These are phyloP conservation scores for Daphne laureola DNA, from an alignment of 441 rosid genomes.

Conservation along the genomic window DNA sequence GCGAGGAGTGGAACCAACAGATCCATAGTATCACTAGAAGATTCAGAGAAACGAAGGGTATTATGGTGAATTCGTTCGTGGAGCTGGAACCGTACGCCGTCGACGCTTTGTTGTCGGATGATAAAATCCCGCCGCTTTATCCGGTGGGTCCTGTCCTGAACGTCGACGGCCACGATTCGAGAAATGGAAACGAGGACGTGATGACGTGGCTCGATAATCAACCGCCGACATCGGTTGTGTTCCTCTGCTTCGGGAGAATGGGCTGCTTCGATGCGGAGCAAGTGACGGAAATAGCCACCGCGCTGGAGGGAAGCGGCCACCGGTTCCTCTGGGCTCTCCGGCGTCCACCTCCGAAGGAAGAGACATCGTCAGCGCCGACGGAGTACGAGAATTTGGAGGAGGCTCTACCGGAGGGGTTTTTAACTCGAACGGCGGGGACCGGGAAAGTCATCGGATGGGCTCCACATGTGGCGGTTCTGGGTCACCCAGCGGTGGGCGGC, in stretches of 20 bases:
- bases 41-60: slow-evolving; percentile 27
- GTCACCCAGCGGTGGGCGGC: slow-evolving; percentile 33
- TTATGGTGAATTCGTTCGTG: slow-evolving; percentile 34
- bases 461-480: slow-evolving; percentile 26
- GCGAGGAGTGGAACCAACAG: neutral
- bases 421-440: slow-evolving; percentile 18
- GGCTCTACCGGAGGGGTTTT: slow-evolving; percentile 36
- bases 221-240: slow-evolving; percentile 29
- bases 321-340: slow-evolving; percentile 59
- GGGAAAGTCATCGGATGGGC: slow-evolving; percentile 16
- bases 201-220: slow-evolving; percentile 46
- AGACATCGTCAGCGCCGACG: neutral
- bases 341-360: slow-evolving; percentile 5
- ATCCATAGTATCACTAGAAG: neutral
- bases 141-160: slow-evolving; percentile 47
- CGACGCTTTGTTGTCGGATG: slow-evolving; percentile 6
- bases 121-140: neutral
- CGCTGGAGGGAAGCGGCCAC: slow-evolving; percentile 27
- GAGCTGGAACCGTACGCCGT: slow-evolving; percentile 36
- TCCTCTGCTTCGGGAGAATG: slow-evolving; percentile 30
- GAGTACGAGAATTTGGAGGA: slow-evolving; percentile 18
- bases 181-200: neutral
- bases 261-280: slow-evolving; percentile 41
- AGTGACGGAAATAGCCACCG: slow-evolving; percentile 32
- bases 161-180: neutral